phyloP scores from a whole-genome alignment of 306 rosid genomes.

The Castanopsis chinensis region DNA sequence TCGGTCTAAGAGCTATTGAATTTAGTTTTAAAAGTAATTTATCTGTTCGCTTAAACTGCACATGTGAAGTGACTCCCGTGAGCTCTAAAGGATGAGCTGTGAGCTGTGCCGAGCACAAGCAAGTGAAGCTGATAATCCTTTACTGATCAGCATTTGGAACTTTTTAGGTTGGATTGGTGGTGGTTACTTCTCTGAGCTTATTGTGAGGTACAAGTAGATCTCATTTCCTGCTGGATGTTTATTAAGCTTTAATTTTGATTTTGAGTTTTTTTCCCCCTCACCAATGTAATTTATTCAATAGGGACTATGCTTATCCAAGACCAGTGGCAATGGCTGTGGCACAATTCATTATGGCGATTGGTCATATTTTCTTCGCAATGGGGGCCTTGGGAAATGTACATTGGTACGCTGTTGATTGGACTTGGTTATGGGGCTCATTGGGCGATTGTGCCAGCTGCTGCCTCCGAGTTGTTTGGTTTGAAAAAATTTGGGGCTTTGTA shows the following conservation, averaged over 20 bases:
- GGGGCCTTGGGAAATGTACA: slow-evolving; percentile 85
- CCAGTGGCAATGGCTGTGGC: slow-evolving; percentile 71
- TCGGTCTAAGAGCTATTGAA: background rate
- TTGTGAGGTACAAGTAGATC: slow-evolving; percentile 60
- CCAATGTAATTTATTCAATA: slow-evolving; percentile 29
- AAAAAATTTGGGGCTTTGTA: slow-evolving; percentile 85
- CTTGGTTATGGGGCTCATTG: slow-evolving; percentile 94
- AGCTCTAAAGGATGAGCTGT: background rate
- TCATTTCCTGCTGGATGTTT: background rate
- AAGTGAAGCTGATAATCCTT: background rate
- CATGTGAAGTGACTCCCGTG: background rate
- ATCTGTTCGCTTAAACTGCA: background rate
- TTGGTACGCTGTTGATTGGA: slow-evolving; percentile 73
- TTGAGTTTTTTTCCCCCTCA: background rate
- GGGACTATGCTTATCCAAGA: slow-evolving; percentile 81
- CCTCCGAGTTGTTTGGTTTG: slow-evolving; percentile 87
- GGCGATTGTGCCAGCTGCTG: slow-evolving; percentile 92
- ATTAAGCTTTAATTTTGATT: background rate
- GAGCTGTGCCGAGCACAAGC: background rate
- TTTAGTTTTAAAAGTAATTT: background rate
- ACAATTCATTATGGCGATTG: slow-evolving; percentile 73
- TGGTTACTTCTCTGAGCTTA: slow-evolving; percentile 82
- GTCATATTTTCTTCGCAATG: slow-evolving; percentile 70
- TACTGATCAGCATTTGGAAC: slow-evolving; percentile 80
- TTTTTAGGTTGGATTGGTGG: slow-evolving; percentile 95